phyloP scores from a whole-genome alignment of 2,329 filamentous ascomycete species.

The Samsoniella hepiali region DNA sequence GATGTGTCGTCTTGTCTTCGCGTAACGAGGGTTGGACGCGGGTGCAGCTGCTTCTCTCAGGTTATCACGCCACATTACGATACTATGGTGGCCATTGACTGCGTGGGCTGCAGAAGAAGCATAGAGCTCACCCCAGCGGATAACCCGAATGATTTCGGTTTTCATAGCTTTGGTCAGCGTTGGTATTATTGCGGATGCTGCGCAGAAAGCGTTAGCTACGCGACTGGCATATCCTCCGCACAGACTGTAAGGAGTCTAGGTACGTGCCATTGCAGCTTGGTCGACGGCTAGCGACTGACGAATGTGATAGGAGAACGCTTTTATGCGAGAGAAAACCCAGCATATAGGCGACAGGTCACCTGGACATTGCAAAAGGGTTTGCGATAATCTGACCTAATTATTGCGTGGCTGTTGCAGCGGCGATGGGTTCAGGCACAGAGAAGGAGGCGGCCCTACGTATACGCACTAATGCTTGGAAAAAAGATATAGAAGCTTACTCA shows the following conservation, averaged over 20 bases:
- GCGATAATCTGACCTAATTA: background rate
- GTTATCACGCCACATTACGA: background rate
- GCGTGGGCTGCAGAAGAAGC: background rate
- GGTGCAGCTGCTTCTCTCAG: background rate
- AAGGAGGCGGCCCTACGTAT: too few relatives aligned
- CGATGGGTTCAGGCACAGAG: background rate
- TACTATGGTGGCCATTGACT: background rate
- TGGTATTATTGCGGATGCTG: background rate
- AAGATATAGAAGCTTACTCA: too few relatives aligned
- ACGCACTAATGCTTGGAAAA: too few relatives aligned
- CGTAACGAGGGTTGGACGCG: too few relatives aligned
- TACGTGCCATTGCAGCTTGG: background rate
- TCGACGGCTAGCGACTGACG: background rate
- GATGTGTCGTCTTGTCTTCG: too few relatives aligned
- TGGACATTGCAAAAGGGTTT: background rate
- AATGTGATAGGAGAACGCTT: background rate
- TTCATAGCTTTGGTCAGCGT: background rate
- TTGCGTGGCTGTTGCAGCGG: background rate
- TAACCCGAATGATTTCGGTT: background rate
- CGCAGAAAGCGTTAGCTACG: too few relatives aligned
- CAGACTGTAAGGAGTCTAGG: background rate
- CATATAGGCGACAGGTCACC: background rate
- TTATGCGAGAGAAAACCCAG: background rate
- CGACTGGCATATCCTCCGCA: background rate
- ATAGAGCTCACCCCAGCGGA: background rate